Percentiles rank a stretch among this genome's conserved stretches.
Conservation (phyloP, 208 protist genomes). For the Crithidia bombi region DNA sequence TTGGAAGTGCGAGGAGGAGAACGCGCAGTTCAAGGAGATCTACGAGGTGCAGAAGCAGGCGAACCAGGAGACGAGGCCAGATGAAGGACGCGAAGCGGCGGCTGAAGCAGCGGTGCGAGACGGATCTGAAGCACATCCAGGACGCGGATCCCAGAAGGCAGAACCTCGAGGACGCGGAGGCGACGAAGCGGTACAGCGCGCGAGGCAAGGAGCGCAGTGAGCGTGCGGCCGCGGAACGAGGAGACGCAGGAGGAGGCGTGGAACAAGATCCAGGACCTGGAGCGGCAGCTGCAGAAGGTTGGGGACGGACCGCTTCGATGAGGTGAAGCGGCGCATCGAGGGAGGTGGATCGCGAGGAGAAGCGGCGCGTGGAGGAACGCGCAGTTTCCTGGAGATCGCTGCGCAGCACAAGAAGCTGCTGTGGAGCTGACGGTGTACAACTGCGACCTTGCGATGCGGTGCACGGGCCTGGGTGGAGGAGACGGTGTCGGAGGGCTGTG, state of each 20-base stretch:
- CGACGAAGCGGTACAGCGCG: conserved; percentile 77
- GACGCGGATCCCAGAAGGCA: conserved; percentile 79
- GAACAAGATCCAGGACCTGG: conserved; percentile 82
- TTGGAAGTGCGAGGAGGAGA: conserved; percentile 80
- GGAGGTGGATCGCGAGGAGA: conserved; percentile 85
- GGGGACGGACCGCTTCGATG: conserved; percentile 82
- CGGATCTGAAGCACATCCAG: conserved; percentile 77
- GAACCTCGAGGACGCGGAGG: conserved; percentile 80
- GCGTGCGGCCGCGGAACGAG: conserved; percentile 68
- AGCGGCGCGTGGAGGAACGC: conserved; percentile 78
- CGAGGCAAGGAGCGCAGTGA: conserved; percentile 78
- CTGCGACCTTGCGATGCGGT: conserved; percentile 74
- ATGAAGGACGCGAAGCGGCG: conserved; percentile 85
- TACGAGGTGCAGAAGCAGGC: conserved; percentile 84
- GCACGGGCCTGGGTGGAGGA: conserved; percentile 75
- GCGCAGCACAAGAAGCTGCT: conserved; percentile 86
- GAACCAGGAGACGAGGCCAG: conserved; percentile 69
- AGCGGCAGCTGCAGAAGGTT: conserved; percentile 77
- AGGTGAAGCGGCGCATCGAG: conserved; percentile 87
- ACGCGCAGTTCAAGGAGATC: conserved; percentile 76
- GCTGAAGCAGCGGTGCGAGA: conserved; percentile 78
- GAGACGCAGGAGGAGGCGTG: conserved; percentile 79
- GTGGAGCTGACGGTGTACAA: conserved; percentile 85
- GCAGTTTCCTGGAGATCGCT: conserved; percentile 79
- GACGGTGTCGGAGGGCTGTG: conserved; percentile 72